Evolutionary conservation across 2,329 filamentous ascomycete genomes (phyloP), one percentile per base, ranked within the genome.

Genomic region (Neobulgaria alba): DNA sequence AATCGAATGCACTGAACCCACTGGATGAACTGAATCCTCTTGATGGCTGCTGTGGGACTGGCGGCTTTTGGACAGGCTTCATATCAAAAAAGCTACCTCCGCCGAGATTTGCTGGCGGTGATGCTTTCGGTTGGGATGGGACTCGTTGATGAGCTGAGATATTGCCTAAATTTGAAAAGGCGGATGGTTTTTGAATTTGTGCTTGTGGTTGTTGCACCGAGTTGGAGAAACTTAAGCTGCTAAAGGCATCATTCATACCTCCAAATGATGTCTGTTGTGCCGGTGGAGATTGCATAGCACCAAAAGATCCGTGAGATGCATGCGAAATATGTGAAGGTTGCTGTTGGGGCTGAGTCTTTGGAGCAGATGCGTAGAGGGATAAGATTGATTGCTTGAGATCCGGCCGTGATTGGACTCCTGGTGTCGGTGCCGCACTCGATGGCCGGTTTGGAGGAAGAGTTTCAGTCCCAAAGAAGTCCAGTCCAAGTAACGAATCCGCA

Each of bases 331-430:
- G 79, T 21, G 66, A 41, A 33, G 71, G 66, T 32, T 65, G 61
- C 42, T 71, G 67, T 41, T 64, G 68, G 18, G 77, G 69, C 53
- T 85, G 82, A n/a, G 85, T 79, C 57, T 87, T 84, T 1, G 88
- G 84, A 4, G 78, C 77, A 5, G 86, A 84, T 9, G 89, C 87
- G 60, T 98, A 98, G 12, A 98, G 73, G 5, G 92, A 98, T 36
- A 98, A 67, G 46, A 98, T 98, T 2, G 90, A 96, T 63, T 95
- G 90, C 65, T 98, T 98, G 45, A 98, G 69, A 59, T 98, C 92
- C 2, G 90, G 89, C 47, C 92, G 75, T 33, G 88, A 93, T 53
- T 85, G 80, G 10, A 72, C 61, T 4, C 73, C 71, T 33, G 75
- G 66, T 10, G 79, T 75, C 14, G 81, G 78, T 3, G 81, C 75